Base-by-base conservation (phyloP, 768 basidiomycete genomes). In the Lanmaoa rubissima region DNA sequence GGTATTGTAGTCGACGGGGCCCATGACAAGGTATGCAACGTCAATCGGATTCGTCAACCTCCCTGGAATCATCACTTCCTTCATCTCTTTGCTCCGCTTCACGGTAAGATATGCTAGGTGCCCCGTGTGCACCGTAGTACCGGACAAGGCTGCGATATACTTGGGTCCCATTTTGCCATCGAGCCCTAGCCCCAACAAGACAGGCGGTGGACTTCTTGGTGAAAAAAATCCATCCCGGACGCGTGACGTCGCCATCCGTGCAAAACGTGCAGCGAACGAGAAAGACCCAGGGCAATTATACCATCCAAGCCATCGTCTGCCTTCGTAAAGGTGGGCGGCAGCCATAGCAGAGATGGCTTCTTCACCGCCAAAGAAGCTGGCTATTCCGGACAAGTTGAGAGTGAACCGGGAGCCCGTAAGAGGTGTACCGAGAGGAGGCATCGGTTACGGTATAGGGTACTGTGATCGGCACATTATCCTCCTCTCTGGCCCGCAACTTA, bases 201-300 rank as follows among this genome's bases (percentile, higher is more conserved):
- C 58, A 5, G 68, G 66, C 4, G 51, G 54, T 19, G 59, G 45
- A 55, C 52, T 28, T 50, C 35, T 44, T 51, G 62, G 57, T 0
- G 67, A 66, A 32, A 64, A 60, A 3, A 73, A 49, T 1, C 64
- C 67, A 40, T 65, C 53, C 68, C 69, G 73, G 41, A 64, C 51
- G n/a, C 60, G 61, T 1, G 65, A 55, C 14, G 61, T 62, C 1
- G 68, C 63, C 48, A 75, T 65, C 11, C 62, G 61, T 2, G 69
- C 68, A 49, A 73, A 73, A 10, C 64, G 62, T 44, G 63, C 69
- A 19, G 73, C 74, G 38, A 75, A 61, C 5, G 51, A 49, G 36
- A 69, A 71, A 11, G 57, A 65, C 32, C 74, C 74, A 0, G 72
- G 73, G n/a, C 65, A 72, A 50, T 75, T 75, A 31, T 74, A 74